Evolutionary conservation across 2,329 filamentous ascomycete genomes (phyloP), one percentile per base, ranked within the genome.

Genomic region (Cryphonectria naterciae): DNA sequence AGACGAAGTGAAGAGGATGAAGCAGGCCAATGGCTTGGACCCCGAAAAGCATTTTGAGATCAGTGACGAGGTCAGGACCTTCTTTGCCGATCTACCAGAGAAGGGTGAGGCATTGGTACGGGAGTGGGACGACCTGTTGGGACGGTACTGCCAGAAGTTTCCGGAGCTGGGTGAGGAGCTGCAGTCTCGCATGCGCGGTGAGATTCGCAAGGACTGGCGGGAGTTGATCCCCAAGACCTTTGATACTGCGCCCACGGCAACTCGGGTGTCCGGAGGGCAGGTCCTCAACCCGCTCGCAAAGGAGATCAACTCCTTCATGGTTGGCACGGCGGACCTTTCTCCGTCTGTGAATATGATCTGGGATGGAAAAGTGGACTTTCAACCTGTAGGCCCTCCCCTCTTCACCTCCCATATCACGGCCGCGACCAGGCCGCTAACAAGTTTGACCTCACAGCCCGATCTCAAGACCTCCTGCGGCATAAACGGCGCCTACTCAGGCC

Each of bases 1-100:
- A 2, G 82, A 85, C 2, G 85, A 87, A 61, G 83, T 91, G 0
- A 82, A 80, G 0, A 80, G 84, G n/a, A 84, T 88, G 78, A 90
- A 90, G 81, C 81, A 77, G 58, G 77, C 77, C 3, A 82, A 83
- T 60, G 85, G 84, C 4, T 83, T 88, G 74, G 80, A 88, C 72
- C 82, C 85, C 0, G 83, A 85, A 0, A 77, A 84, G 72, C 78
- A 80, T 68, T 86, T 86, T 70, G 78, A 81, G 35, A 77, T 88
- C 49, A 77, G 79, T 1, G 78, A 88, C 0, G 77, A 81, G 1
- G 84, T 87, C 0, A 81, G 83, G 7, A 76, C 81, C 1, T 91
- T 89, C 77, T 90, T 89, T 76, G 76, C 78, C 15, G 85, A 86
- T 5, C 77, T 85, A 1, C 80, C 82, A 2, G 72, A 77, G 1